Percentiles rank a stretch among this genome's conserved stretches.
phyloP scores from a whole-genome alignment of 805 yeast genomes.

The Saccharomycopsis sp. region DNA sequence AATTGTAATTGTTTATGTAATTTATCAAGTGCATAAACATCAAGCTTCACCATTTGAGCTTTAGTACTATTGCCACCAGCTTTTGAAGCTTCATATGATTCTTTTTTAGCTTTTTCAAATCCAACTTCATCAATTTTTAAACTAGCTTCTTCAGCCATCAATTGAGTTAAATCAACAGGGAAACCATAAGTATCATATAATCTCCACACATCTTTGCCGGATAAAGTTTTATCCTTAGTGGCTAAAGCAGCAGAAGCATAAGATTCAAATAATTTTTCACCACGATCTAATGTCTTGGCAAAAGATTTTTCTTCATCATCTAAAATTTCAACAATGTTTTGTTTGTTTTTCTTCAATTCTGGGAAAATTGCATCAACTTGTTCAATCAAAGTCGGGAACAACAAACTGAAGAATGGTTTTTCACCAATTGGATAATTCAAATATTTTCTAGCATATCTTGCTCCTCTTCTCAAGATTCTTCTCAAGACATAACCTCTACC shows the following conservation, averaged over 20 bases:
- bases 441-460: conserved; percentile 93
- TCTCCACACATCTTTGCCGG: conserved; percentile 97
- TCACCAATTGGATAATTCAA: conserved; percentile 93
- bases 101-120: conserved; percentile 84
- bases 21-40: conserved; percentile 81
- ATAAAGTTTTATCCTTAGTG: conserved; percentile 64
- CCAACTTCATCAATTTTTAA: conserved; percentile 87
- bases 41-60: conserved; percentile 63
- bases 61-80: conserved; percentile 65
- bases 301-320: conserved; percentile 95
- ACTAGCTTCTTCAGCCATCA: conserved; percentile 98
- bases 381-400: conserved; percentile 87
- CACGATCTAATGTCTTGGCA: conserved; percentile 93
- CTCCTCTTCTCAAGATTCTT: conserved; percentile 96
- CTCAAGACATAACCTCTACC: conserved; percentile 98
- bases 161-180: conserved; percentile 95
- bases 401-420: conserved; percentile 65
- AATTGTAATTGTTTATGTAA: conserved; percentile 53
- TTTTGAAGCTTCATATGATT: conserved; percentile 91
- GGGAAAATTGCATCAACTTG: conserved; percentile 90
- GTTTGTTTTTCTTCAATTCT: conserved; percentile 55
- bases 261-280: conserved; percentile 92
- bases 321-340: conserved; percentile 78
- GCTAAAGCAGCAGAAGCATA: conserved; percentile 80
- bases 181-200: conserved; percentile 97